Evolutionary conservation across 345 rosid genomes (phyloP).

Genomic region (Lenwebbia sp.): DNA sequence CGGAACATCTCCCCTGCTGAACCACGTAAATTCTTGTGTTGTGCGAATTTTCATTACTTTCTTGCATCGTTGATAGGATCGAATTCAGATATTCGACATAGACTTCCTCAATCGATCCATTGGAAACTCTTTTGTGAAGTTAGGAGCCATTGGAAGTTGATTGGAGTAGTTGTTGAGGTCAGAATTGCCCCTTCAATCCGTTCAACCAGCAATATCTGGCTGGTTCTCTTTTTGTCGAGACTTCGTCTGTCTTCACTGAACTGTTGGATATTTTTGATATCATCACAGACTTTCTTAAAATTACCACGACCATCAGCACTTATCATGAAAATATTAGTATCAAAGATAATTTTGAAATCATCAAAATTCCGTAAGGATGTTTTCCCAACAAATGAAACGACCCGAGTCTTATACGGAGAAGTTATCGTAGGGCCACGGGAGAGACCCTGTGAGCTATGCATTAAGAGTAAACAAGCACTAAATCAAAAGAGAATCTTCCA

Average conservation of each 20-base stretch:
- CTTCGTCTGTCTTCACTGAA: neutral
- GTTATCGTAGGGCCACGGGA: neutral
- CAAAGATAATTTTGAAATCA: neutral
- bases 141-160: neutral
- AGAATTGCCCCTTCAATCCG: neutral
- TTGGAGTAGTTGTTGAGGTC: neutral
- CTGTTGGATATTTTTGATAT: neutral
- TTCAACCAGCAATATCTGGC: neutral
- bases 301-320: neutral
- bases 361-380: neutral
- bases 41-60: no score
- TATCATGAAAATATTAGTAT: neutral
- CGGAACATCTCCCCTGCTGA: no score
- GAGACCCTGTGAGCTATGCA: neutral
- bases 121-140: neutral
- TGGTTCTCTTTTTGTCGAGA: neutral
- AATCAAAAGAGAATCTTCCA: neutral
- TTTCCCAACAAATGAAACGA: neutral
- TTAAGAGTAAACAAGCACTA: neutral
- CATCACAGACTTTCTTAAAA: neutral
- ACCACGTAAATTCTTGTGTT: no score
- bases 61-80: no score
- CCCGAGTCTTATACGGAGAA: neutral
- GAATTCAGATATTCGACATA: no score
- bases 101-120: neutral